phyloP scores from a whole-genome alignment of 352 stramenopile species.

The Phytophthora litchii region DNA sequence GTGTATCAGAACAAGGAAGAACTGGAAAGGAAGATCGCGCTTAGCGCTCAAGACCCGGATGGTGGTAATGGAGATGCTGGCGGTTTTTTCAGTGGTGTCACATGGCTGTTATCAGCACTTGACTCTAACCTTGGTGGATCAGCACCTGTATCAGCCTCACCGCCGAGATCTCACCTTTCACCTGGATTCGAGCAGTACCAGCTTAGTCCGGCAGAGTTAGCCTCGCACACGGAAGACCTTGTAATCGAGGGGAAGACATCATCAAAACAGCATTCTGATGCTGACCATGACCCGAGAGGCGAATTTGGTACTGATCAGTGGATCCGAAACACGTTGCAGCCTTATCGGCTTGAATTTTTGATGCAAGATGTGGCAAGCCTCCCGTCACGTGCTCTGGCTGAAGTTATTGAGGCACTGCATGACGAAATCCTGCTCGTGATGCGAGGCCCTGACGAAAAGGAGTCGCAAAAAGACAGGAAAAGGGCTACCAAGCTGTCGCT shows the following conservation, averaged over 20 bases:
- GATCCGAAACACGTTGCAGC: constrained; percentile 66
- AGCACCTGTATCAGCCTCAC: constrained; percentile 11
- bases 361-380: constrained; percentile 63
- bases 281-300: constrained; percentile 16
- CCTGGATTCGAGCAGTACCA: constrained; percentile 37
- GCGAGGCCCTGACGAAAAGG: constrained; percentile 30
- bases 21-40: constrained; percentile 50
- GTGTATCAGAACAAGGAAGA: constrained; percentile 67
- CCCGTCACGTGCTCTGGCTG: constrained; percentile 44
- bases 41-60: constrained; percentile 41
- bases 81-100: constrained; percentile 75
- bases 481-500: constrained; percentile 30
- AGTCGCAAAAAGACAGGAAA: constrained; percentile 29
- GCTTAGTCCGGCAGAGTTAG: constrained; percentile 47
- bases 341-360: constrained; percentile 70
- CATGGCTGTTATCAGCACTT: constrained; percentile 75
- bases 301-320: constrained; percentile 61
- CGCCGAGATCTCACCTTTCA: constrained; percentile 28
- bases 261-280: constrained; percentile 17
- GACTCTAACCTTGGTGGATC: constrained; percentile 49
- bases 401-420: constrained; percentile 62
- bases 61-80: constrained; percentile 23
- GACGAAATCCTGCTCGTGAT: constrained; percentile 54
- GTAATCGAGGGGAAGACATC: constrained; percentile 38
- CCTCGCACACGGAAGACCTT: constrained; percentile 56